A percentile compares a stretch with the other conserved stretches of the same genome.
Evolutionary conservation across 768 basidiomycete genomes (phyloP).

Genomic region (Amanita inopinata): DNA sequence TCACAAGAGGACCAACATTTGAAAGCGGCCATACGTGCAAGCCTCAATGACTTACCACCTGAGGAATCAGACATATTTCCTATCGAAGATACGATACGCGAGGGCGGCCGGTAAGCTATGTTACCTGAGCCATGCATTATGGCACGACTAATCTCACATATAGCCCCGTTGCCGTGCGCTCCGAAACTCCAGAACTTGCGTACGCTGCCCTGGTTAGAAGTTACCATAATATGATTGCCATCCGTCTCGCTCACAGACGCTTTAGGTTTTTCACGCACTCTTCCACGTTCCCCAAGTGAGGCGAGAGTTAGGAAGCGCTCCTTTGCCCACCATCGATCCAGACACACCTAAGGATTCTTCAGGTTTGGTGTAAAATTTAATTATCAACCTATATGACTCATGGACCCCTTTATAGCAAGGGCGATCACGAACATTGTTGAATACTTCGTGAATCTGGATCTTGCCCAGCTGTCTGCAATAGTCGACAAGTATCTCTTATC

Average conservation of each 20-base stretch:
- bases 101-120: constrained; percentile 45
- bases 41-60: constrained; percentile 44
- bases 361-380: constrained; percentile 15
- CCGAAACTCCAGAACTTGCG: constrained; percentile 36
- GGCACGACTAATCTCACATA: background rate
- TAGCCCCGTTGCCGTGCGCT: constrained; percentile 67
- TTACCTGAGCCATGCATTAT: background rate
- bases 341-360: constrained; percentile 17
- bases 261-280: constrained; percentile 44
- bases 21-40: constrained; percentile 65
- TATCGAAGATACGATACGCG: constrained; percentile 41
- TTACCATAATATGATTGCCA: background rate
- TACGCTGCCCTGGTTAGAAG: constrained; percentile 49
- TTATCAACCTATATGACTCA: background rate
- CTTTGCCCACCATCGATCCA: constrained; percentile 19
- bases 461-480: constrained; percentile 48
- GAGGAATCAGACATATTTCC: constrained; percentile 44
- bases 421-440: constrained; percentile 52
- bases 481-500: constrained; percentile 41
- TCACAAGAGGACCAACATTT: constrained; percentile 52
- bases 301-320: constrained; percentile 25
- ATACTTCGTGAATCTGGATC: constrained; percentile 61
- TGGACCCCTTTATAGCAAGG: constrained; percentile 24
- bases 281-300: constrained; percentile 69
- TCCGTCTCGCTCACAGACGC: background rate